Percentiles rank a stretch among this genome's conserved stretches.
These are phyloP conservation scores for Peniophora sp. DNA, from an alignment of 1,284 basidiomycete species.

Conservation along the genomic window DNA sequence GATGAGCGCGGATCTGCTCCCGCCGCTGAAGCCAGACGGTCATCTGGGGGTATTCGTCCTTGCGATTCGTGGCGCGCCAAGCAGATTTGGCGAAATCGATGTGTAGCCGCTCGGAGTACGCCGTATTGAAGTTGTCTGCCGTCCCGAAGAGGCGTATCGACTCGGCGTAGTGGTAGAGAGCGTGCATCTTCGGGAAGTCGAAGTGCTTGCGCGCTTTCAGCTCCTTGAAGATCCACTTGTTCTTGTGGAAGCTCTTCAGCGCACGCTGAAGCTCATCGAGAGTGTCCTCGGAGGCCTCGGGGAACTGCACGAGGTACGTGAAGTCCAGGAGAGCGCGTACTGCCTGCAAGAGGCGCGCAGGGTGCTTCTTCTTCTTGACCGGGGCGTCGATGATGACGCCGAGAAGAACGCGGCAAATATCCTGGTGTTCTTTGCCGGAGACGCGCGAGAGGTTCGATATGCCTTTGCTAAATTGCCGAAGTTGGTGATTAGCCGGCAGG, in stretches of 20 bases:
- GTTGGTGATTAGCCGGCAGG: too few relatives aligned
- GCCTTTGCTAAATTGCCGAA: too few relatives aligned
- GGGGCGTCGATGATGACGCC: too few relatives aligned
- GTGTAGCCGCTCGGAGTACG: conserved; percentile 18
- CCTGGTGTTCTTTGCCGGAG: too few relatives aligned
- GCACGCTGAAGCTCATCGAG: neutral
- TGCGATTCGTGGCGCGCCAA: conserved; percentile 17
- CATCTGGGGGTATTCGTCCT: conserved; percentile 25
- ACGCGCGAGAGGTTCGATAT: too few relatives aligned
- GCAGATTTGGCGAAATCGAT: conserved; percentile 21
- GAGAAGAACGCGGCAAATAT: too few relatives aligned
- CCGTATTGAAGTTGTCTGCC: conserved; percentile 25
- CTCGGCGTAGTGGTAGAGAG: conserved; percentile 22
- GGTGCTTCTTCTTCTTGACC: too few relatives aligned
- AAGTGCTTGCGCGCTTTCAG: conserved; percentile 20
- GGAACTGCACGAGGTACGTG: too few relatives aligned
- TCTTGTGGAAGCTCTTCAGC: neutral
- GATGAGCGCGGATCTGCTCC: conserved; percentile 9
- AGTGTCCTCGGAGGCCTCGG: too few relatives aligned
- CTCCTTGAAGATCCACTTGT: conserved; percentile 18
- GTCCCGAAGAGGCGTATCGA: conserved; percentile 20
- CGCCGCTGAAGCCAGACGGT: conserved; percentile 13
- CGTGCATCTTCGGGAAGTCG: conserved; percentile 31
- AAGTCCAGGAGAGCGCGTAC: too few relatives aligned
- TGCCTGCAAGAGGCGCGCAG: too few relatives aligned